Evolutionary conservation across 2,329 filamentous ascomycete genomes (phyloP), one percentile per base, ranked within the genome.

Genomic region (Trichoderma sp.): DNA sequence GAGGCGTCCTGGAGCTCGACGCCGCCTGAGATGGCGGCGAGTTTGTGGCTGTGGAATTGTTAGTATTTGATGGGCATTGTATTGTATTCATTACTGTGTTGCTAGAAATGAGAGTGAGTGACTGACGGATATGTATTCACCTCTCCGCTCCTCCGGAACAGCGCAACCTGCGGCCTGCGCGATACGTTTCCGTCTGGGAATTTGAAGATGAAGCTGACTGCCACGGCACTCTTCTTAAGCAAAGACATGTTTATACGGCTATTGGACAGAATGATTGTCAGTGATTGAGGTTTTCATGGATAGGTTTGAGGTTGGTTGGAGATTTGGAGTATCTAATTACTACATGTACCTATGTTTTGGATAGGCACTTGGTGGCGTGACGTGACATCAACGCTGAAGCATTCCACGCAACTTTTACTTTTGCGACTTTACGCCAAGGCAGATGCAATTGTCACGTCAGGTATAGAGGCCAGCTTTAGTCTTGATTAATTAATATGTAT

Each of bases 1-100:
- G 77, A 82, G 3, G 78, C 69, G 72, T 91, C 89, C 0, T 77
- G 75, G 6, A 79, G 64, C 3, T 90, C 85, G 61, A 91, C 85
- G 66, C 82, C 85, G 46, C 89, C 89, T 0, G 88, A 88, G 21
- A 91, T 85, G 1, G 89, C 86, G 0, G 87, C 88, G 60, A 88
- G 83, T 74, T 85, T 87, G 74, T 84, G 83, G 73, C 84, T 85
- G 6, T 24, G 4, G 4, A 8, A 1, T 6, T 7, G 13, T 39
- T 39, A 39, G 37, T 39, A 16, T 39, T 34, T 5, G 7, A 34
- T n/a, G n/a, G n/a, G n/a, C n/a, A n/a, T n/a, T n/a, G n/a, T n/a
- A n/a, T n/a, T n/a, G n/a, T n/a, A n/a, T n/a, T n/a, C n/a, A n/a
- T 16, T 6, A 18, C 5, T 2, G 14, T 6, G 37, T 18, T 18